These are phyloP conservation scores for Rutstroemia sp. DNA, from an alignment of 2,329 filamentous ascomycete species.

Conservation along the genomic window DNA sequence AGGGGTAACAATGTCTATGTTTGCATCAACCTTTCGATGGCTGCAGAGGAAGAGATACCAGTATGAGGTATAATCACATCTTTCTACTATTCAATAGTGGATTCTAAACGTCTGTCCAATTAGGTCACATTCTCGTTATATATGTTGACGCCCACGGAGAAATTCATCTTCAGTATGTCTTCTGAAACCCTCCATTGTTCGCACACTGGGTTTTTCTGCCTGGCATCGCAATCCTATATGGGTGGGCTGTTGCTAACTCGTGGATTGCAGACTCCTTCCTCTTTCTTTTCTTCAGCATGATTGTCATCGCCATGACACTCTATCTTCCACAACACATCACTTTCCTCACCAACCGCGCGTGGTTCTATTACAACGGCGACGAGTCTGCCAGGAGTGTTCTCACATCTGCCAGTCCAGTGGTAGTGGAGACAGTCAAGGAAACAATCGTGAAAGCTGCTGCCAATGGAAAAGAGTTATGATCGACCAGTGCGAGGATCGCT, in stretches of 20 bases:
- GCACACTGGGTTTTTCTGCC: not conserved
- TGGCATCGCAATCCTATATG: not conserved
- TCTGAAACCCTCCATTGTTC: not conserved
- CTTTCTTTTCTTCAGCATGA: constrained; percentile 81
- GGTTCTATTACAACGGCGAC: constrained; percentile 93
- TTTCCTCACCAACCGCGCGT: constrained; percentile 74
- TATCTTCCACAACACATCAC: constrained; percentile 90
- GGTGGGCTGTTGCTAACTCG: not conserved
- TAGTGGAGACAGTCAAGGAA: constrained; percentile 22
- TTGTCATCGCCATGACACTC: constrained; percentile 77
- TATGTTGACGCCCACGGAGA: constrained; percentile 94
- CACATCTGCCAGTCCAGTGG: constrained; percentile 17
- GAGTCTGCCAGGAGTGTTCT: constrained; percentile 36
- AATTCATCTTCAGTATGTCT: constrained; percentile 87
- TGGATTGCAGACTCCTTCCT: constrained; percentile 69
- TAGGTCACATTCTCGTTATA: constrained; percentile 95
- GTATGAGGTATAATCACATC: constrained; percentile 53
- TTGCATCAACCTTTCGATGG: constrained; percentile 60
- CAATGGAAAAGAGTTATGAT: constrained; percentile 23
- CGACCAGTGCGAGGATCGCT: not conserved
- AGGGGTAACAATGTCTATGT: constrained; percentile 25
- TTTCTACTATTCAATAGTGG: not conserved
- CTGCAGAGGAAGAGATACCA: constrained; percentile 94
- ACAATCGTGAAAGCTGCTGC: constrained; percentile 17
- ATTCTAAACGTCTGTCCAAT: constrained; percentile 59